Conservation (phyloP, 306 rosid genomes). For the Vachellia collinsii region DNA sequence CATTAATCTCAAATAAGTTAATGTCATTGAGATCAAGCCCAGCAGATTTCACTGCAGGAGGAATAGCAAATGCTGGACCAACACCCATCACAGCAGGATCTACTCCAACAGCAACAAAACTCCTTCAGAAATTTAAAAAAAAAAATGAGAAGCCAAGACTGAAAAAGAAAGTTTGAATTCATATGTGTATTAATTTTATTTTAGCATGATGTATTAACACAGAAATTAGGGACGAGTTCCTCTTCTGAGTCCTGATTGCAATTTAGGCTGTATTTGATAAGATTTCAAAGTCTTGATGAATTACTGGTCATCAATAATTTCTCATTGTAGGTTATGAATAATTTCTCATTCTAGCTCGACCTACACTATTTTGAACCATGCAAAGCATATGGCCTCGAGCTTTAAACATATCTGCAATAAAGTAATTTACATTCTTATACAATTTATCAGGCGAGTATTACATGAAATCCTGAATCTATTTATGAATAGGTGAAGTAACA, state of each 20-base stretch:
- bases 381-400: neutral
- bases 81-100: slow-evolving; percentile 95
- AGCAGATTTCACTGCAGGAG: slow-evolving; percentile 88
- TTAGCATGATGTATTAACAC: neutral
- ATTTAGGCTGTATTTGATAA: slow-evolving; percentile 6
- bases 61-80: slow-evolving; percentile 94
- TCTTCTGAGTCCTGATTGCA: neutral
- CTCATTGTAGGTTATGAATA: too few relatives aligned
- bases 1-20: slow-evolving; percentile 80
- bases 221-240: neutral
- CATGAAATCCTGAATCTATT: neutral
- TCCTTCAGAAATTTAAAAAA: slow-evolving; percentile 51
- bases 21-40: slow-evolving; percentile 80
- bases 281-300: neutral
- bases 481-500: neutral
- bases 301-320: neutral
- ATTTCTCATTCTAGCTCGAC: neutral
- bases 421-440: neutral
- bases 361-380: neutral
- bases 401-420: neutral
- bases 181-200: slow-evolving; percentile 2
- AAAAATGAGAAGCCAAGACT: slow-evolving; percentile 24
- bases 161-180: neutral
- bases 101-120: slow-evolving; percentile 89
- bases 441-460: neutral